These are phyloP conservation scores for barley (Hordeum vulgare) DNA, from an alignment of 176 grass and related monocot genomes.

Conservation along the genomic window MorexV3_pseudomolecules_assembly NC_058521.1:607099604-607100103, in stretches of 20 bases:
- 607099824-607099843: background rate
- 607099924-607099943: too few relatives aligned
- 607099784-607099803: background rate
- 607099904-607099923: background rate
- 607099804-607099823: background rate
- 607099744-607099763: background rate
- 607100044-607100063: background rate
- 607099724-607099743: background rate
- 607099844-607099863: background rate
- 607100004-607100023: background rate
- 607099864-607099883: background rate
- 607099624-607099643: background rate
- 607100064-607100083: background rate
- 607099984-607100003: background rate
- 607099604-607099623: background rate
- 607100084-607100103: background rate
- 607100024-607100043: background rate
- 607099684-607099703: background rate
- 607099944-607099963: background rate
- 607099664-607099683: background rate
- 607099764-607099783: background rate
- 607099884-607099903: background rate
- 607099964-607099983: background rate
- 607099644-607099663: background rate
- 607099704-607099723: background rate